phyloP scores from a whole-genome alignment of 306 rosid species.

The Carpinus viminea region DNA sequence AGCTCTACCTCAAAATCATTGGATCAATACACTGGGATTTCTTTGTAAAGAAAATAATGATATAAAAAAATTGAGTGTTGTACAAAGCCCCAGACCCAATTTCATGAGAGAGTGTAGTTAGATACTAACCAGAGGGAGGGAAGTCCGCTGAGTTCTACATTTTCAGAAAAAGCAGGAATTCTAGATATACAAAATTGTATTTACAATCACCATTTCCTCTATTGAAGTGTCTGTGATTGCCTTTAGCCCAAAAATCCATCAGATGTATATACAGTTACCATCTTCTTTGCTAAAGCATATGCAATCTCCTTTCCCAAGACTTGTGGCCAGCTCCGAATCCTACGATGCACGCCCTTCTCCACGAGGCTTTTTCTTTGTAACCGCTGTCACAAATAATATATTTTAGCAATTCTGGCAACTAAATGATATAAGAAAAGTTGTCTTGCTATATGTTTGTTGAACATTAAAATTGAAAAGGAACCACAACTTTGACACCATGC shows the following conservation, averaged over 20 bases:
- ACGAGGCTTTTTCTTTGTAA: conserved; percentile 68
- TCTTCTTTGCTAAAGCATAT: not conserved
- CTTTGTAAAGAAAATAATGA: not conserved
- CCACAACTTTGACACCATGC: not conserved
- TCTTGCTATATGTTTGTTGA: not conserved
- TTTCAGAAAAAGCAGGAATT: not conserved
- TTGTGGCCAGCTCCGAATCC: conserved; percentile 8
- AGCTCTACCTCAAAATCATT: not conserved
- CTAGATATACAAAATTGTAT: conserved; percentile 26
- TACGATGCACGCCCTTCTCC: conserved; percentile 52
- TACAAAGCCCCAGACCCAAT: not conserved
- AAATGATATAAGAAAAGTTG: not conserved
- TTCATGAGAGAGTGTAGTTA: not conserved
- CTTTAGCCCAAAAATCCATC: not conserved
- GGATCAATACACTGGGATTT: not conserved
- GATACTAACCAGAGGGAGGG: not conserved
- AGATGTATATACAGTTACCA: conserved; percentile 4
- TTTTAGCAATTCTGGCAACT: conserved; percentile 14
- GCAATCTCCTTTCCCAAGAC: conserved; percentile 7
- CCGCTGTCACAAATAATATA: conserved; percentile 38
- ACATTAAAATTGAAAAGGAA: not conserved
- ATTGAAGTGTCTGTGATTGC: not conserved
- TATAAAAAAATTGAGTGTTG: not conserved
- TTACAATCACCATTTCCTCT: conserved; percentile 21
- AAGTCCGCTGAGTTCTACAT: not conserved